Percentiles rank a stretch among this genome's conserved stretches.
phyloP scores from a whole-genome alignment of 495 filamentous ascomycete genomes.

The Daldinia vernicosa region DNA sequence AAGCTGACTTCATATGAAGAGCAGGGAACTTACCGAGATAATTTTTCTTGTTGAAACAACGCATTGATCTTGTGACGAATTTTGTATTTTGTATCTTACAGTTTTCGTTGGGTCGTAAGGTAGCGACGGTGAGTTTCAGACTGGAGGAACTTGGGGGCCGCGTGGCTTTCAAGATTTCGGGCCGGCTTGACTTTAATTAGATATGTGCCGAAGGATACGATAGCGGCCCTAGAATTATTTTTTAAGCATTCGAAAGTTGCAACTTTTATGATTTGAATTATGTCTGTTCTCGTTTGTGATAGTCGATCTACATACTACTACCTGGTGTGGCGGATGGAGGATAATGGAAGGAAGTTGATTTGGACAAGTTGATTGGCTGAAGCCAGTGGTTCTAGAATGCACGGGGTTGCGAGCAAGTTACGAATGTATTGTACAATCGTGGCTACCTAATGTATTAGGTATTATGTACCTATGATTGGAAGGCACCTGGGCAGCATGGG shows the following conservation, averaged over 20 bases:
- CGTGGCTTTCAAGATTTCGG: slow-evolving; percentile 21
- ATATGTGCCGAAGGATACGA: neutral
- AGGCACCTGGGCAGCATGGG: neutral
- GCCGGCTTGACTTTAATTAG: slow-evolving; percentile 3
- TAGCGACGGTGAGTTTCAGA: neutral
- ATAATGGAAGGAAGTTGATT: slow-evolving; percentile 29
- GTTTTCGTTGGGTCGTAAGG: neutral
- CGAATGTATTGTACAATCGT: neutral
- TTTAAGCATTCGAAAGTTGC: slow-evolving; percentile 4
- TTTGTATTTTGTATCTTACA: neutral
- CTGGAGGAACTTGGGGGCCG: neutral
- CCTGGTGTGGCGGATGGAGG: slow-evolving; percentile 23
- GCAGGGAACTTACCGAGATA: neutral
- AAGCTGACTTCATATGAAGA: neutral
- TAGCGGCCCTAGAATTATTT: slow-evolving; percentile 1
- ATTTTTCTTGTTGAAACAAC: neutral
- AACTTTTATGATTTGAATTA: neutral
- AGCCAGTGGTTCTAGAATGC: too few relatives aligned
- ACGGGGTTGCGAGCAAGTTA: neutral
- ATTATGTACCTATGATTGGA: neutral
- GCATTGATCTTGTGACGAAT: neutral
- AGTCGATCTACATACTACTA: slow-evolving; percentile 9
- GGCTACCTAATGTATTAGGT: neutral
- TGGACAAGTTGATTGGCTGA: slow-evolving; percentile 22
- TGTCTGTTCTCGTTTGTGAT: slow-evolving; percentile 9